Conservation (phyloP, 1,284 basidiomycete genomes). For the Moesziomyces sp. region DNA sequence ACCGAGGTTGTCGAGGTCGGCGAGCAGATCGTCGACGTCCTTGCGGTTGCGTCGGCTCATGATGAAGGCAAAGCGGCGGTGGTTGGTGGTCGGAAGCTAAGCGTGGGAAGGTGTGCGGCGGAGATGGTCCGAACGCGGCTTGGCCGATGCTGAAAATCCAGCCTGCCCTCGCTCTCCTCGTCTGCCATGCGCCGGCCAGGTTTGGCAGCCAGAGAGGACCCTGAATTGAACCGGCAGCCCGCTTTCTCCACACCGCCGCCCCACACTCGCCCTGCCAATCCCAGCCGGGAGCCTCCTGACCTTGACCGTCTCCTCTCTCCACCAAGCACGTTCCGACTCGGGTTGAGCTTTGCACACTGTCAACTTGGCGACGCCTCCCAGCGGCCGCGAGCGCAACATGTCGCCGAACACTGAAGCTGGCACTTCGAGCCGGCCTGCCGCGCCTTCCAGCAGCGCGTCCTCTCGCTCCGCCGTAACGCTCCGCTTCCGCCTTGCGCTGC, state of each 20-base stretch:
- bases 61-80: background rate
- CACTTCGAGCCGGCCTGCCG: background rate
- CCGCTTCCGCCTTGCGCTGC: slow-evolving; percentile 38
- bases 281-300: no score
- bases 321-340: no score
- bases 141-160: background rate
- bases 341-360: no score
- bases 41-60: slow-evolving; percentile 51
- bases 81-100: background rate
- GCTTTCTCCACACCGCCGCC: slow-evolving; percentile 12
- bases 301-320: no score
- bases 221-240: slow-evolving; percentile 6
- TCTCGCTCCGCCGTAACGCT: slow-evolving; percentile 18
- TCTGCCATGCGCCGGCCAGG: no score
- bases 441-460: background rate
- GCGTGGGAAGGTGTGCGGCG: background rate
- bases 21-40: slow-evolving; percentile 65
- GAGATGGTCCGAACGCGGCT: slow-evolving; percentile 22
- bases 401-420: background rate
- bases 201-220: slow-evolving; percentile 5
- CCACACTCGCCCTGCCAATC: no score
- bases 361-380: no score
- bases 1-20: slow-evolving; percentile 62
- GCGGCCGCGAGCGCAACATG: background rate
- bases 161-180: no score